Percentiles rank a stretch among this genome's conserved stretches.
These are phyloP conservation scores for Xylaria multiplex DNA, from an alignment of 2,329 filamentous ascomycete genomes.

Conservation along the genomic window DNA sequence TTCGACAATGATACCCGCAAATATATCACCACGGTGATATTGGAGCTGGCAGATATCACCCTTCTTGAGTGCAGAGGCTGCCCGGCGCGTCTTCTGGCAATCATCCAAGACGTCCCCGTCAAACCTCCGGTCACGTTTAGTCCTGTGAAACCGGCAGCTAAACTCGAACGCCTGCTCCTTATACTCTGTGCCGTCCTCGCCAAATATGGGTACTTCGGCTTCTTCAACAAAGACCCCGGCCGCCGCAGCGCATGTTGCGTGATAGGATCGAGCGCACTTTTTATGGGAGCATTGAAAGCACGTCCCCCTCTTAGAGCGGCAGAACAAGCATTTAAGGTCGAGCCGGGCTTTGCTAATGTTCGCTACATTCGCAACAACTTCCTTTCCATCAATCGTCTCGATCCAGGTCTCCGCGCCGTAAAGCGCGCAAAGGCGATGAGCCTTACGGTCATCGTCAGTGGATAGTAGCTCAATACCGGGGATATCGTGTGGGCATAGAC, in stretches of 20 bases:
- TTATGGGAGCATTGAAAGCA: conserved; percentile 97
- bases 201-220: conserved; percentile 84
- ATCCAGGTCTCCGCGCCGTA: conserved; percentile 95
- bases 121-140: conserved; percentile 82
- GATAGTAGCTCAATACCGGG: conserved; percentile 82
- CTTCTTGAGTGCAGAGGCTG: conserved; percentile 72
- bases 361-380: conserved; percentile 81
- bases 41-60: conserved; percentile 90
- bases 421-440: conserved; percentile 86
- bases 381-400: conserved; percentile 73
- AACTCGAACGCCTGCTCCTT: conserved; percentile 92
- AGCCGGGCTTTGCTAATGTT: conserved; percentile 86
- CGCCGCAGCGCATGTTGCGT: conserved; percentile 91
- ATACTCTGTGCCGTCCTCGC: conserved; percentile 91
- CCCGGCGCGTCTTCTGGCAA: conserved; percentile 73
- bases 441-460: conserved; percentile 87
- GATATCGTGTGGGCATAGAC: conserved; percentile 91
- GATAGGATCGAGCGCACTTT: conserved; percentile 93
- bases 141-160: conserved; percentile 91
- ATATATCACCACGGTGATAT: conserved; percentile 84
- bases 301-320: conserved; percentile 91
- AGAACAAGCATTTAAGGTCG: conserved; percentile 94
- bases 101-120: conserved; percentile 76
- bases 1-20: conserved; percentile 87
- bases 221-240: conserved; percentile 93